Evolutionary conservation across 768 basidiomycete genomes (phyloP).

Genomic region (Crepidotus variabilis): DNA sequence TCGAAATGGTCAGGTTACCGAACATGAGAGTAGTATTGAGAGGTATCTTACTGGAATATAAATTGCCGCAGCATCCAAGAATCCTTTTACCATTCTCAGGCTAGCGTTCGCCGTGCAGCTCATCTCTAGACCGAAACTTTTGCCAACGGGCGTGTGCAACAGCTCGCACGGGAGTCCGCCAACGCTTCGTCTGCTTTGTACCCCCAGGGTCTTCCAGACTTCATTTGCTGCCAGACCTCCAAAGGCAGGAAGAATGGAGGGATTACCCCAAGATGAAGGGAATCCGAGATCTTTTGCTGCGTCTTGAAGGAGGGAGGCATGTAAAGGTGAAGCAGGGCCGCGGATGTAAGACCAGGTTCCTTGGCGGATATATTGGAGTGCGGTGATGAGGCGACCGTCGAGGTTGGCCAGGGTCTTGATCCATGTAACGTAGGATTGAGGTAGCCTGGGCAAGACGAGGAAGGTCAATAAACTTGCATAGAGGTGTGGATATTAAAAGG

Average conservation of each 20-base stretch:
- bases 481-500: not conserved
- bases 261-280: conserved; percentile 62
- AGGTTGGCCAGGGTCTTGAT: conserved; percentile 67
- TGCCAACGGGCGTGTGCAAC: conserved; percentile 57
- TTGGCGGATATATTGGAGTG: conserved; percentile 49
- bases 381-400: conserved; percentile 53
- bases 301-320: conserved; percentile 37
- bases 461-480: conserved; percentile 6
- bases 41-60: conserved; percentile 65
- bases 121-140: conserved; percentile 39
- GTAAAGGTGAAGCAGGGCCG: conserved; percentile 28
- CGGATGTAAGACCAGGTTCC: conserved; percentile 57
- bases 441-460: conserved; percentile 36
- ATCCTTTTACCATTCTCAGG: conserved; percentile 52
- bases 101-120: conserved; percentile 60
- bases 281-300: conserved; percentile 56
- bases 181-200: conserved; percentile 46
- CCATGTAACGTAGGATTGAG: conserved; percentile 73
- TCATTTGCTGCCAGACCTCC: conserved; percentile 51
- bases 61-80: conserved; percentile 58
- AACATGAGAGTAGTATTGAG: no score
- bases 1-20: no score
- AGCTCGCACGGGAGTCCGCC: conserved; percentile 79
- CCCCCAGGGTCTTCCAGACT: conserved; percentile 54
- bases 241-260: conserved; percentile 52